A percentile compares a stretch with the other conserved stretches of the same genome.
phyloP scores from a whole-genome alignment of 352 stramenopile genomes.

The Phytopythium montanum region DNA sequence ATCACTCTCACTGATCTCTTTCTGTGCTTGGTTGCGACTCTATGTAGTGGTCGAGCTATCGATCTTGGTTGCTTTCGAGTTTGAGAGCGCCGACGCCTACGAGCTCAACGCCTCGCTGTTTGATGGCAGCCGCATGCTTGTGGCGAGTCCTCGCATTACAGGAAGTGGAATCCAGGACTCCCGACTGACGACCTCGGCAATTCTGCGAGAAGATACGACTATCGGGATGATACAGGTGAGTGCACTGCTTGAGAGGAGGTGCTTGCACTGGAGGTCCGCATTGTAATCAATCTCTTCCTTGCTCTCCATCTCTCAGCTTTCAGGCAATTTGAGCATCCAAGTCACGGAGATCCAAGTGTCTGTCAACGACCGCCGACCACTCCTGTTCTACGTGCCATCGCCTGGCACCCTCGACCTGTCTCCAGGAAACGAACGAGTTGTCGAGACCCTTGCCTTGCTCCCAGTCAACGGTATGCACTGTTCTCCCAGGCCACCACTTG shows the following conservation, averaged over 20 bases:
- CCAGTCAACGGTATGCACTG: not conserved
- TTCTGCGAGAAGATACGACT: not conserved
- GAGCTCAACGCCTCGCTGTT: constrained; percentile 19
- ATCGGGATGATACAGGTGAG: not conserved
- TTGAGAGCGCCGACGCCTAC: constrained; percentile 4
- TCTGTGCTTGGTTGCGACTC: not conserved
- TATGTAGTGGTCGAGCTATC: constrained; percentile 37
- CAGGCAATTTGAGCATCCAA: not conserved
- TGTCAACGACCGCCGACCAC: not conserved
- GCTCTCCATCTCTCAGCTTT: not conserved
- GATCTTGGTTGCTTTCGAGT: constrained; percentile 14
- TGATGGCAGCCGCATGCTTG: constrained; percentile 11
- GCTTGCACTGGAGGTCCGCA: not conserved
- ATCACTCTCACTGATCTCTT: not conserved
- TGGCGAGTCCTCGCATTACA: constrained; percentile 10
- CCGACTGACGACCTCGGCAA: not conserved
- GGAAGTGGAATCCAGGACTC: not conserved
- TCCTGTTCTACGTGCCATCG: not conserved
- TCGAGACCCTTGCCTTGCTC: not conserved
- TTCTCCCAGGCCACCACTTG: not conserved
- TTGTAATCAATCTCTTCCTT: not conserved
- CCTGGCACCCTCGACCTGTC: not conserved
- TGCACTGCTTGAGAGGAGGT: not conserved
- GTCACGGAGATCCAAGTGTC: not conserved
- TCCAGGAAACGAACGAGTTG: not conserved